phyloP scores from a whole-genome alignment of 176 grass and related monocot genomes.

The Ensete ventricosum region DNA sequence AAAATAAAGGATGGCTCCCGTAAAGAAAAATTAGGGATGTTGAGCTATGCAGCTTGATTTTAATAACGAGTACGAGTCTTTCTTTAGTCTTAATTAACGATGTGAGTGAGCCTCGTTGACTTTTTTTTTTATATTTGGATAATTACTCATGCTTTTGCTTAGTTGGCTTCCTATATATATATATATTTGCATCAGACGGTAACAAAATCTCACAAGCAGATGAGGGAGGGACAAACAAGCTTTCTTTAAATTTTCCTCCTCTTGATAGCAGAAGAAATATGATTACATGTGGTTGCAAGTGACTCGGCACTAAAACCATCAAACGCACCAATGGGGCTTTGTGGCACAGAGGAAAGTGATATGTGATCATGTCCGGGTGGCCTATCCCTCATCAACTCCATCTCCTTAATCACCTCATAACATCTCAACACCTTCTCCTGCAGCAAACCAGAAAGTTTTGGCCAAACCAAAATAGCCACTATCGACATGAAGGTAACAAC shows the following conservation, averaged over 20 bases:
- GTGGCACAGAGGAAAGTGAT: constrained; percentile 46
- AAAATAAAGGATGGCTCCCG: too few species aligned
- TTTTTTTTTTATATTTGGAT: too few species aligned
- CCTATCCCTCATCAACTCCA: constrained; percentile 37
- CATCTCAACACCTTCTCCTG: constrained; percentile 77
- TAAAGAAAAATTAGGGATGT: too few species aligned
- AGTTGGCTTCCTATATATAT: too few species aligned
- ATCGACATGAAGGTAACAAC: background rate
- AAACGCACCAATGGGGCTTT: constrained; percentile 72
- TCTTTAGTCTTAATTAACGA: too few species aligned
- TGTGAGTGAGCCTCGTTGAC: too few species aligned
- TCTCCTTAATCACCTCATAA: constrained; percentile 64
- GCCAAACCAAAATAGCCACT: too few species aligned
- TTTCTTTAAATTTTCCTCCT: constrained; percentile 52
- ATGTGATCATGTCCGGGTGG: constrained; percentile 31
- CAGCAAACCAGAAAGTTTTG: constrained; percentile 1
- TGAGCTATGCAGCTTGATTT: too few species aligned
- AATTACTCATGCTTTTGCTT: too few species aligned
- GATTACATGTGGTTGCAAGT: constrained; percentile 37
- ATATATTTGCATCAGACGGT: constrained; percentile 4
- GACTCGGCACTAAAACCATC: constrained; percentile 56
- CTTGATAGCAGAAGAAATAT: constrained; percentile 54
- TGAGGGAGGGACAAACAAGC: constrained; percentile 33
- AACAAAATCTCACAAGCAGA: constrained; percentile 34
- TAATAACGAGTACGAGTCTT: too few species aligned